Base-by-base conservation (phyloP, 2,329 filamentous ascomycete species). In the Ophiocordyceps camponoti-leonardi region DNA sequence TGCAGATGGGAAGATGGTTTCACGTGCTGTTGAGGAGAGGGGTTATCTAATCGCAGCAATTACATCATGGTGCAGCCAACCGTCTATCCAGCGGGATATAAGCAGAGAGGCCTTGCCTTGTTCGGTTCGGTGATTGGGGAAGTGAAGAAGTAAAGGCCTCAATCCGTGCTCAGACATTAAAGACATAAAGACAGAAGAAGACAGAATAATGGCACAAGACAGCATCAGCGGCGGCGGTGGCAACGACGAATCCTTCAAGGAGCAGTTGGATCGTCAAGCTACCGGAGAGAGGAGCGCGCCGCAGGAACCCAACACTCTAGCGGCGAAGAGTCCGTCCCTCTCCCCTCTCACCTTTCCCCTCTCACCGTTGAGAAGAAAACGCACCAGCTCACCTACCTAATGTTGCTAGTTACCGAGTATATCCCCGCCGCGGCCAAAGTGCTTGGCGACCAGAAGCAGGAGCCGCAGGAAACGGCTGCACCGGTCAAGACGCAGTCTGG, bases 371-470 rank as follows among this genome's bases (percentile, higher is more conserved):
- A 39, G 22, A 13, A 28, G 6, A 26, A 26, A 26, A 10, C 11
- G 26, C 26, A 28, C 10, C 26, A 10, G 6, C 26, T 28, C 26
- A 28, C 26, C 18, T 23, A 28, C 26, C 18, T 23, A 2, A 13
- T 13, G 18, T 1, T n/a, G n/a, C 35, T 10, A 69, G 61, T 69
- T 41, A 58, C 61, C n/a, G 60, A 67, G 48, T 66, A 67, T 46
- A 53, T 72, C 19, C 68, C 69, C 5, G 61, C 57, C 5, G 63
- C 62, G 1, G 58, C 62, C 47, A 67, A 65, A 43, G 46, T 69
- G 42, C 53, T 73, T 4, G 66, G 64, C 16, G 51, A 54, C 33
- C 54, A 63, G 35, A 53, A 58, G 22, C 49, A 54, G 19, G 10
- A 45, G 50, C 4, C 47, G 50, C 8, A 45, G 7, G 4, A 23